phyloP scores from a whole-genome alignment of 1,284 basidiomycete species.

The Psilocybe mexicana region DNA sequence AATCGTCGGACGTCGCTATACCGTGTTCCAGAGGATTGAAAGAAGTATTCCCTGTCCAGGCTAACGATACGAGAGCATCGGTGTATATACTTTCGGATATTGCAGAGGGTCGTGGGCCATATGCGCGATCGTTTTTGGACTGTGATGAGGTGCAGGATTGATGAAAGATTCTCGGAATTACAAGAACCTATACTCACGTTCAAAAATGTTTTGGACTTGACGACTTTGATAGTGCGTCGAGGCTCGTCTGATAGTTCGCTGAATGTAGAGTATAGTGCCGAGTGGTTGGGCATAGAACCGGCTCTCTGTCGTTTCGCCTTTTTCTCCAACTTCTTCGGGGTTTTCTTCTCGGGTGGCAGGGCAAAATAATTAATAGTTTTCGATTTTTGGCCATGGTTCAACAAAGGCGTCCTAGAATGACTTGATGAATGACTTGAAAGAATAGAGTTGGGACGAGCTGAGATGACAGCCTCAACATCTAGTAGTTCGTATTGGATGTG shows the following conservation, averaged over 20 bases:
- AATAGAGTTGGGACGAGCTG: slow-evolving; percentile 19
- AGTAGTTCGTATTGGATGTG: slow-evolving; percentile 17
- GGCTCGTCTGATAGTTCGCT: not conserved
- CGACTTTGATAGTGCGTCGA: slow-evolving; percentile 1
- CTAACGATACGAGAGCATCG: slow-evolving; percentile 31
- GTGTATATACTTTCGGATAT: slow-evolving; percentile 26
- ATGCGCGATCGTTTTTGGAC: slow-evolving; percentile 12
- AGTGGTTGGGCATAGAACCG: slow-evolving; percentile 7
- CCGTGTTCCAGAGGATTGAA: slow-evolving; percentile 12
- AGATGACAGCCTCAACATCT: slow-evolving; percentile 6
- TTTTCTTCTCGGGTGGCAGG: slow-evolving; percentile 12
- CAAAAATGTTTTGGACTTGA: slow-evolving; percentile 17
- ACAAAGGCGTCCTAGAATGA: slow-evolving; percentile 20
- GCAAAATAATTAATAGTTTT: slow-evolving; percentile 15
- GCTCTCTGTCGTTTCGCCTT: slow-evolving; percentile 14
- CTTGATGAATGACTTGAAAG: slow-evolving; percentile 23
- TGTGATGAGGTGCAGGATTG: not conserved
- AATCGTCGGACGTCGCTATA: slow-evolving; percentile 8
- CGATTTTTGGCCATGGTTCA: slow-evolving; percentile 7
- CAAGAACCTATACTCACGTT: slow-evolving; percentile 11
- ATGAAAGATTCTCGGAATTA: not conserved
- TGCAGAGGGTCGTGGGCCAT: slow-evolving; percentile 17
- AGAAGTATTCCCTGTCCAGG: slow-evolving; percentile 31
- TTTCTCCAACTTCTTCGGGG: slow-evolving; percentile 23
- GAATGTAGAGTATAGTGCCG: not conserved